These are phyloP conservation scores for Alternaria burnsii DNA, from an alignment of 2,329 filamentous ascomycete species.

Conservation along the genomic window DNA sequence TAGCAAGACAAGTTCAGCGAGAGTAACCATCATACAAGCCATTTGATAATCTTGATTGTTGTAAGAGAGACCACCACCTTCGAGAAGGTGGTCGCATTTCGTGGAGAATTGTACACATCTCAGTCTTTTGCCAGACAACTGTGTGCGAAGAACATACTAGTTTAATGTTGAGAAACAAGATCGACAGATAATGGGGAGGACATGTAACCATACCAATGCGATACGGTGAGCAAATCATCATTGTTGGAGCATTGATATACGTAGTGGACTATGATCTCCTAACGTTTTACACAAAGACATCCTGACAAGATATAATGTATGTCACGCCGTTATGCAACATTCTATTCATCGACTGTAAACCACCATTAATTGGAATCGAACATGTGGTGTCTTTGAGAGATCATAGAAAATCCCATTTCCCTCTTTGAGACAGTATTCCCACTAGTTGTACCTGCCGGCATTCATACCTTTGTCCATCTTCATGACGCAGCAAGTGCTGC, in stretches of 20 bases:
- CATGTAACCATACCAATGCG: not conserved
- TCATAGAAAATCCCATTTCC: not conserved
- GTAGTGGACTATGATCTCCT: not conserved
- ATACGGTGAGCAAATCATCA: not conserved
- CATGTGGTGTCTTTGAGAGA: not conserved
- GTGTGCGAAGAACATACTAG: not conserved
- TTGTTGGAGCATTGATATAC: not conserved
- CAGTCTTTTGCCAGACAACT: not conserved
- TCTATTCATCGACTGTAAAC: not conserved
- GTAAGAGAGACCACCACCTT: not conserved
- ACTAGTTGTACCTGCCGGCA: not conserved
- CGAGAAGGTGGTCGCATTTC: not conserved
- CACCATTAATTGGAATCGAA: not conserved
- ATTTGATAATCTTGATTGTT: not conserved
- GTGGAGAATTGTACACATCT: not conserved
- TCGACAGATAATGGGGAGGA: not conserved
- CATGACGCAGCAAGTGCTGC: not conserved
- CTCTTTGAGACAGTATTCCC: not conserved
- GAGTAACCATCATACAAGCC: not conserved
- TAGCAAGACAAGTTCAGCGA: not conserved
- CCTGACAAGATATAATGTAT: not conserved
- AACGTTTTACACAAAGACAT: not conserved
- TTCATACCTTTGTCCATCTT: not conserved
- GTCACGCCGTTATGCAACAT: not conserved
- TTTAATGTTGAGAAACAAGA: not conserved